Evolutionary conservation across 129 eudicot genomes (phyloP).

Genomic region (Helianthus tuberosus): DNA sequence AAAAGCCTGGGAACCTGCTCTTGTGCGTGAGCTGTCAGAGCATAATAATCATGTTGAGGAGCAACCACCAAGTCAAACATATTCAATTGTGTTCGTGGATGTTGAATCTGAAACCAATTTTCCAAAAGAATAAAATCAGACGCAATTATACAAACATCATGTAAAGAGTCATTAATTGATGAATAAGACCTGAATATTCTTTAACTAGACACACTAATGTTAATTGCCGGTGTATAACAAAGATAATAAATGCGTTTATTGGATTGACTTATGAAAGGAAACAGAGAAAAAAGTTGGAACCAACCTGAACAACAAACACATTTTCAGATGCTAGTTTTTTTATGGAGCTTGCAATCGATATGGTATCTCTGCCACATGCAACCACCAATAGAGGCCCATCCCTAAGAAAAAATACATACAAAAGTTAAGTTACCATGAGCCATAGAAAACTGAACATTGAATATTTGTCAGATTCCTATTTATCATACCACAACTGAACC

Average conservation of each 20-base stretch:
- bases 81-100: constrained; percentile 81
- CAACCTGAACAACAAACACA: constrained; percentile 96
- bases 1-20: constrained; percentile 88
- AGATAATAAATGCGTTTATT: not conserved
- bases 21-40: constrained; percentile 78
- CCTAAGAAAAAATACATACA: constrained; percentile 41
- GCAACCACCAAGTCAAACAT: constrained; percentile 93
- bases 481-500: constrained; percentile 7
- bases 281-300: constrained; percentile 20
- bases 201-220: not conserved
- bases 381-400: constrained; percentile 92
- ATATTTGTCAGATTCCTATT: constrained; percentile 9
- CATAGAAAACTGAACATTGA: not conserved
- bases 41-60: constrained; percentile 87
- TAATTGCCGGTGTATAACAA: not conserved
- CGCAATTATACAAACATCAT: not conserved
- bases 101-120: constrained; percentile 74
- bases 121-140: constrained; percentile 6
- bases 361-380: constrained; percentile 99
- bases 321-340: constrained; percentile 82
- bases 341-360: constrained; percentile 87
- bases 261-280: not conserved
- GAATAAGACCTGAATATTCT: not conserved
- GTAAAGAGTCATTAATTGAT: constrained; percentile 9
- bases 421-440: constrained; percentile 21